Evolutionary conservation across 208 protist species (phyloP), one percentile per base, ranked within the genome.

Genomic region (Crithidia bombi): DNA sequence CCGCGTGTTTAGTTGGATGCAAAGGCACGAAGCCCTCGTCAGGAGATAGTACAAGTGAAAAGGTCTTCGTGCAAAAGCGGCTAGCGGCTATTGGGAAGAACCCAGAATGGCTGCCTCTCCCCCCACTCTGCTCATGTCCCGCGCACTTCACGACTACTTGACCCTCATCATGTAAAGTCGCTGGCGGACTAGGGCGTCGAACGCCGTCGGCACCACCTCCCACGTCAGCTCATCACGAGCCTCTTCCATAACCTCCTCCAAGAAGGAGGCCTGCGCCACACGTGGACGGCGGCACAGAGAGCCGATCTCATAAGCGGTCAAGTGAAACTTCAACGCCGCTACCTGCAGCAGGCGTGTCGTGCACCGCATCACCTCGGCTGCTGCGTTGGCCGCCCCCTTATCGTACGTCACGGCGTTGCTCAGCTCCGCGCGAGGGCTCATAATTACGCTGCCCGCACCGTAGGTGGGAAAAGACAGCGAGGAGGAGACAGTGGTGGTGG

Each of bases 331-430:
- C 19, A 88, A 58, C n/a, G 81, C 82, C 0, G 81, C 81, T 9
- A 86, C 78, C 55, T 87, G 82, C 32, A 90, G 50, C 25, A 90
- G 65, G 25, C 73, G 73, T 51, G 85, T 90, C 28, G 81, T 81
- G 70, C 81, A 87, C 23, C 57, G 62, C 43, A 87, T 52, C 25
- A 85, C 46, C 17, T 87, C 81, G 15, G 77, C 81, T 2, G 85
- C 85, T 2, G 73, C 76, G 28, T 78, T 64, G 9, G 76, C 81
- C 12, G 57, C 62, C 21, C 69, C 69, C 30, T 26, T 58, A 36
- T 82, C 78, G 33, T 73, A 65, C n/a, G 51, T 74, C 28, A 63
- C 39, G 44, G 65, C 41, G 41, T 33, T 51, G 17, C 6, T 14
- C 43, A 32, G 9, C 43, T 28, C 59, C 9, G 23, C 19, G 19